These are phyloP conservation scores for Extremus antarcticus DNA, from an alignment of 495 filamentous ascomycete genomes.

Conservation along the genomic window DNA sequence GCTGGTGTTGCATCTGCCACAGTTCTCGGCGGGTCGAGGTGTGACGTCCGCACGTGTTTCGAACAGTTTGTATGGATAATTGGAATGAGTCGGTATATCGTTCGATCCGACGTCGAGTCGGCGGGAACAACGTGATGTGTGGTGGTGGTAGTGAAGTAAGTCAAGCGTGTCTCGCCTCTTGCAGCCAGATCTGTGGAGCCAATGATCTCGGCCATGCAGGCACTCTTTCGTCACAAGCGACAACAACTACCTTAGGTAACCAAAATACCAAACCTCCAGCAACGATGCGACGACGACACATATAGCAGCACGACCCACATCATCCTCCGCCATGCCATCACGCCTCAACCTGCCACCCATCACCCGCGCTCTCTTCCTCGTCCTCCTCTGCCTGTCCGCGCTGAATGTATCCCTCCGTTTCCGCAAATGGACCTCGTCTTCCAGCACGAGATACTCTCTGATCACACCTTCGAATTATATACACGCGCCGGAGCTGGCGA, in stretches of 20 bases:
- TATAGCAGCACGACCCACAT: not conserved
- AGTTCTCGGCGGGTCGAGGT: not conserved
- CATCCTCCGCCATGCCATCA: conserved; percentile 40
- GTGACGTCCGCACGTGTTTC: no score
- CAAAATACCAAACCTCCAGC: not conserved
- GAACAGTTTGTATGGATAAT: no score
- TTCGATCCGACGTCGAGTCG: not conserved
- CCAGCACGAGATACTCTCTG: conserved; percentile 3
- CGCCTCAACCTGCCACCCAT: conserved; percentile 88
- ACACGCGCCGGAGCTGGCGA: conserved; percentile 43
- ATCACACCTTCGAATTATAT: conserved; percentile 30
- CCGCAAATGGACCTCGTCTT: conserved; percentile 40
- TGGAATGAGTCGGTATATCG: no score
- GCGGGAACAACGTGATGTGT: not conserved
- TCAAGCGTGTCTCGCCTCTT: not conserved
- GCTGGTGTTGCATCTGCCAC: not conserved
- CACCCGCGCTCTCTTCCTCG: conserved; percentile 68
- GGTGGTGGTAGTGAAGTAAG: not conserved
- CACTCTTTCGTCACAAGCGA: not conserved
- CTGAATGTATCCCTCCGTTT: conserved; percentile 71
- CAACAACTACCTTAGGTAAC: not conserved
- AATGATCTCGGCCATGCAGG: not conserved
- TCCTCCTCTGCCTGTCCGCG: conserved; percentile 63
- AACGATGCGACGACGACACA: conserved; percentile 12
- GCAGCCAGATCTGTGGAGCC: not conserved